Evolutionary conservation across 352 stramenopile species (phyloP).

Genomic region (Phytophthora rubi): DNA sequence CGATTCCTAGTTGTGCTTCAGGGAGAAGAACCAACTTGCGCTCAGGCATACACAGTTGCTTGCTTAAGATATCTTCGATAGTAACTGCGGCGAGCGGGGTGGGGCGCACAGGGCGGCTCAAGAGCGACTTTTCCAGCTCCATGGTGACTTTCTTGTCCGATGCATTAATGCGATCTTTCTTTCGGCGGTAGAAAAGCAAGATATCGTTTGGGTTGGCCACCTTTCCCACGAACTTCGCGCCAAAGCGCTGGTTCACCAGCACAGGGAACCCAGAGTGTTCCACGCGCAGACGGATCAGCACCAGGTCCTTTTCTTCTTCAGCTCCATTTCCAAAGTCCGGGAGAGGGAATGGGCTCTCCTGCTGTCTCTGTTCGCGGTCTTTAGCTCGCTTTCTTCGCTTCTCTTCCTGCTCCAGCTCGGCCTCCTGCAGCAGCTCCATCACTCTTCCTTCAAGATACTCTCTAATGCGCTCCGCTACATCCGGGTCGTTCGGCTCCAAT

Average conservation of each 20-base stretch:
- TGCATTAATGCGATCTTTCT: constrained; percentile 60
- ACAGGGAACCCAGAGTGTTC: constrained; percentile 91
- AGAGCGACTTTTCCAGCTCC: constrained; percentile 38
- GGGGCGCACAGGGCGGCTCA: constrained; percentile 62
- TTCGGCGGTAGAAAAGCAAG: constrained; percentile 79
- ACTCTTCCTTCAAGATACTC: constrained; percentile 74
- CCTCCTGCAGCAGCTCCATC: constrained; percentile 70
- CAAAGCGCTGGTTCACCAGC: constrained; percentile 90
- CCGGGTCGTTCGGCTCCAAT: constrained; percentile 92
- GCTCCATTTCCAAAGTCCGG: constrained; percentile 13
- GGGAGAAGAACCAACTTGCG: constrained; percentile 81
- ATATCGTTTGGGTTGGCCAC: constrained; percentile 91
- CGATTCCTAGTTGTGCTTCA: constrained; percentile 66
- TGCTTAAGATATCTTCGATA: constrained; percentile 81
- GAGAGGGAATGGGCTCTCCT: constrained; percentile 42
- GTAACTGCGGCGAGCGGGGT: constrained; percentile 69
- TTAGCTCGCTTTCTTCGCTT: constrained; percentile 20
- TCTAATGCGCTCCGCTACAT: constrained; percentile 75
- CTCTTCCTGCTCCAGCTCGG: constrained; percentile 48
- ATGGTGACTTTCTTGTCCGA: constrained; percentile 50
- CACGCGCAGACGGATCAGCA: constrained; percentile 87
- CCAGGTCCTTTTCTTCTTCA: constrained; percentile 50
- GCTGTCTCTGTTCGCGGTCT: constrained; percentile 35
- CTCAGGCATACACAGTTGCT: constrained; percentile 66
- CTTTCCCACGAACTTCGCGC: constrained; percentile 81